phyloP scores from a whole-genome alignment of 2,329 filamentous ascomycete genomes.

The Chaetomiaceae sp. region DNA sequence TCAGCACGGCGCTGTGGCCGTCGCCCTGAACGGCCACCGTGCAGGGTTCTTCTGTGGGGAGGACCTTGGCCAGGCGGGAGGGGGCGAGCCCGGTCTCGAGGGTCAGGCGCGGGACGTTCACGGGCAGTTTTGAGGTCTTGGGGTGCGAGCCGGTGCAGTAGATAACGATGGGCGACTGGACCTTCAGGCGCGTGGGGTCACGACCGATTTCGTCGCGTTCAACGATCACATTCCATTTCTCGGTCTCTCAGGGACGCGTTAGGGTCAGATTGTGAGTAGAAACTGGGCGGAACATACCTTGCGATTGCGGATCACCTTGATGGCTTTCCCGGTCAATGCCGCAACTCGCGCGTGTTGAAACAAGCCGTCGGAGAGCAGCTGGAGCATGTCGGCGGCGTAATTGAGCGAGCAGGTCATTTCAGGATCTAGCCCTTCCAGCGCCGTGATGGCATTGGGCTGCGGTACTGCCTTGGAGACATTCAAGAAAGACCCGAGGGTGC shows the following conservation, averaged over 20 bases:
- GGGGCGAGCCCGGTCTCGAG: constrained; percentile 15
- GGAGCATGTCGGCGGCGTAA: constrained; percentile 19
- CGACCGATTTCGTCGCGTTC: not conserved
- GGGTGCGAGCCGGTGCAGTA: constrained; percentile 18
- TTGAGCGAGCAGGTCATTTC: constrained; percentile 15
- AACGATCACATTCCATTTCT: constrained; percentile 8
- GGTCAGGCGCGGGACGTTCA: not conserved
- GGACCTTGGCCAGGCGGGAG: not conserved
- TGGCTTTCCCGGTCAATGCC: constrained; percentile 6
- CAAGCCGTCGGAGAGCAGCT: constrained; percentile 15
- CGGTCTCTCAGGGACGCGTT: not conserved
- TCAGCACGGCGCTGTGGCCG: constrained; percentile 19
- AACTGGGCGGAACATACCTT: not conserved
- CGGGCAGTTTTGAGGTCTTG: not conserved
- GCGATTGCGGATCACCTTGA: not conserved
- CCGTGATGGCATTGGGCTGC: constrained; percentile 11
- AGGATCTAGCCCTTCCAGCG: constrained; percentile 6
- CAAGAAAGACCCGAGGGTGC: constrained; percentile 8
- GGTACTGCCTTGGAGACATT: constrained; percentile 7
- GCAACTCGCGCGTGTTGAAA: constrained; percentile 9
- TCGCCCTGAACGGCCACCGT: constrained; percentile 18
- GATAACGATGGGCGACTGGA: constrained; percentile 14
- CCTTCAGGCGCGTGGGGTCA: not conserved
- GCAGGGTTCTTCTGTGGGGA: not conserved
- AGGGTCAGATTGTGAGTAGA: not conserved